Evolutionary conservation across 768 basidiomycete genomes (phyloP).

Genomic region (Boletus pseudo-olivaceus): DNA sequence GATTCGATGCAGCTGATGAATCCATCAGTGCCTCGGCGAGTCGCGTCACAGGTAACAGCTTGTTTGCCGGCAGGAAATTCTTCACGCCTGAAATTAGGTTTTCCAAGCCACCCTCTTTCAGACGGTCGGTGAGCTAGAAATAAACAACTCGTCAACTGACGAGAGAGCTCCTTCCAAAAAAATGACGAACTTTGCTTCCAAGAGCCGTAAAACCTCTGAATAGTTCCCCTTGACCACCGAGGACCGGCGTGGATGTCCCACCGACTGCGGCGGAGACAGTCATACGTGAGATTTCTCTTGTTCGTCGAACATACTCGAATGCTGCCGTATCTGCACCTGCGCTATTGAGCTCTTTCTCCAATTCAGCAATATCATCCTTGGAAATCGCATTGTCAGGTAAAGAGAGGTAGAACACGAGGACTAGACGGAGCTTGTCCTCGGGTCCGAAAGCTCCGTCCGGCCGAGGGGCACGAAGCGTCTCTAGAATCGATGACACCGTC

Average conservation of each 20-base stretch:
- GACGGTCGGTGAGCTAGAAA: conserved; percentile 78
- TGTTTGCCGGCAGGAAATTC: conserved; percentile 94
- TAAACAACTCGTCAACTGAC: not conserved
- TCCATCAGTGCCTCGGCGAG: conserved; percentile 97
- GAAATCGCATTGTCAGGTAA: conserved; percentile 73
- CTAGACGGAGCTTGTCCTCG: conserved; percentile 87
- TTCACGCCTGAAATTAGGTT: conserved; percentile 97
- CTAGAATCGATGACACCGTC: conserved; percentile 77
- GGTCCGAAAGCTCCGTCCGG: conserved; percentile 63
- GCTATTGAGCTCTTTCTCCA: conserved; percentile 82
- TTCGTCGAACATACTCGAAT: conserved; percentile 89
- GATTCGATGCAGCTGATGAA: conserved; percentile 87
- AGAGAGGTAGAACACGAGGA: conserved; percentile 94
- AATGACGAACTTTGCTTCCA: conserved; percentile 69
- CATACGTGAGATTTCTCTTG: conserved; percentile 92
- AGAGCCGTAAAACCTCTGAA: conserved; percentile 93
- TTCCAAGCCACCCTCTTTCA: conserved; percentile 95
- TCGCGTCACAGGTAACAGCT: conserved; percentile 88
- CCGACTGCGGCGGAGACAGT: conserved; percentile 61
- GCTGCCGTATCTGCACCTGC: conserved; percentile 78
- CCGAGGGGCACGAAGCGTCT: conserved; percentile 75
- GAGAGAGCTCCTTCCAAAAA: too few relatives aligned
- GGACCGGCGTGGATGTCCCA: conserved; percentile 62
- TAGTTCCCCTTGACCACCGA: conserved; percentile 78
- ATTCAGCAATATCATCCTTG: conserved; percentile 84